These are phyloP conservation scores for Luvunga scandens DNA, from an alignment of 345 rosid species.

Conservation along the genomic window DNA sequence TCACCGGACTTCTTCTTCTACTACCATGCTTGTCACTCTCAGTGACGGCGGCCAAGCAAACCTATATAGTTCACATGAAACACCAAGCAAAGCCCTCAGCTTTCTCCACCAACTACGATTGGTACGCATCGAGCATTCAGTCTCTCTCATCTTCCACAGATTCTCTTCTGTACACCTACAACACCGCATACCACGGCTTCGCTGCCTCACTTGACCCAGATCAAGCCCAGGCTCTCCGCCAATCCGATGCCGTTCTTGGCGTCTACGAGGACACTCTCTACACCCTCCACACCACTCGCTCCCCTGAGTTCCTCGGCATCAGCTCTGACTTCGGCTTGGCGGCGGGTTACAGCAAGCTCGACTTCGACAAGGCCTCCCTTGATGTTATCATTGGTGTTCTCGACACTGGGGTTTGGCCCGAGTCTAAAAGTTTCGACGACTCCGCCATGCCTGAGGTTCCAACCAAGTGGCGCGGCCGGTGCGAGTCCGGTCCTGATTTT, in stretches of 20 bases:
- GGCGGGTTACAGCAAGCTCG: slow-evolving; percentile 27
- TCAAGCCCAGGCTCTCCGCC: slow-evolving; percentile 51
- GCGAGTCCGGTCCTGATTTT: slow-evolving; percentile 74
- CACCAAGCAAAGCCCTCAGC: slow-evolving; percentile 53
- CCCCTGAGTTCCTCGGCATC: slow-evolving; percentile 81
- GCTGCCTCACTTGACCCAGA: slow-evolving; percentile 60
- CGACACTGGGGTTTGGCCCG: slow-evolving; percentile 94
- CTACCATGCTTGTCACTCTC: not conserved
- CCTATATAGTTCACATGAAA: slow-evolving; percentile 77
- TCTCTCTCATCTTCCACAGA: slow-evolving; percentile 41
- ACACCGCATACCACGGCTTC: slow-evolving; percentile 60
- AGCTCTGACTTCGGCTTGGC: slow-evolving; percentile 35
- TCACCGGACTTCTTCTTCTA: slow-evolving; percentile 20
- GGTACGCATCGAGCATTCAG: slow-evolving; percentile 64
- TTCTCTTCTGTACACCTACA: slow-evolving; percentile 66
- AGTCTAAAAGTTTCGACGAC: slow-evolving; percentile 64
- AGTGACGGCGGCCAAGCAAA: slow-evolving; percentile 32
- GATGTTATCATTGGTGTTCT: slow-evolving; percentile 76
- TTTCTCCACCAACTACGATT: slow-evolving; percentile 58
- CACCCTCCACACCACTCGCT: slow-evolving; percentile 76
- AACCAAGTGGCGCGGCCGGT: slow-evolving; percentile 62
- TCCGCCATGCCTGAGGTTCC: slow-evolving; percentile 68
- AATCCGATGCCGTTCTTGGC: slow-evolving; percentile 52
- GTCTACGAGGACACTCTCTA: slow-evolving; percentile 70
- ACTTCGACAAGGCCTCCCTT: slow-evolving; percentile 36